phyloP scores from a whole-genome alignment of 2,329 filamentous ascomycete species.

The Diaporthe batatas region DNA sequence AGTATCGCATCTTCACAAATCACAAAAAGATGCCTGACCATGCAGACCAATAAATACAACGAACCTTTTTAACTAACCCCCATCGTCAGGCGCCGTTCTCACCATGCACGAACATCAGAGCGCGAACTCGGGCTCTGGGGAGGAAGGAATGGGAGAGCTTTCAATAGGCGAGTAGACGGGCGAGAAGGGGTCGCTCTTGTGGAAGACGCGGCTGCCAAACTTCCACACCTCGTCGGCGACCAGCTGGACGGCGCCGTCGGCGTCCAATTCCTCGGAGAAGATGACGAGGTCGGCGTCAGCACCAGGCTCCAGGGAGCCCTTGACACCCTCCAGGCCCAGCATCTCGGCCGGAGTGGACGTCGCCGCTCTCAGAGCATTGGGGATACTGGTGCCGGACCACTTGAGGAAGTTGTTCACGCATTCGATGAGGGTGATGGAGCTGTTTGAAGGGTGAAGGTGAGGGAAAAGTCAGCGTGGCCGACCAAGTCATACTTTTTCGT shows the following conservation, averaged over 20 bases:
- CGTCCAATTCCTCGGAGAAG: slow-evolving; percentile 66
- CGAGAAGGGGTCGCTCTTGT: slow-evolving; percentile 41
- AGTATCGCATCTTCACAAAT: not conserved
- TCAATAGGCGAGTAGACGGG: slow-evolving; percentile 40
- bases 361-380: slow-evolving; percentile 78
- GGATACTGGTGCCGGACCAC: slow-evolving; percentile 78
- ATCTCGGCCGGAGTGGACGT: slow-evolving; percentile 83
- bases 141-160: slow-evolving; percentile 32
- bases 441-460: slow-evolving; percentile 47
- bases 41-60: not conserved
- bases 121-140: slow-evolving; percentile 33
- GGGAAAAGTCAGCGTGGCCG: slow-evolving; percentile 21
- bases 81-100: no score
- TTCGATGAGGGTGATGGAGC: slow-evolving; percentile 80
- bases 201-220: slow-evolving; percentile 72
- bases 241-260: slow-evolving; percentile 62
- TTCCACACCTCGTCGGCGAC: slow-evolving; percentile 85
- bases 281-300: slow-evolving; percentile 79
- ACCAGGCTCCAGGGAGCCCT: slow-evolving; percentile 74
- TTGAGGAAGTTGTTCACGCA: slow-evolving; percentile 85
- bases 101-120: not conserved
- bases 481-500: not conserved
- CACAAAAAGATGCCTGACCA: not conserved
- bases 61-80: no score
- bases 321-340: slow-evolving; percentile 75